Conservation (phyloP, 345 rosid species). For the Corchorus capsularis region DNA sequence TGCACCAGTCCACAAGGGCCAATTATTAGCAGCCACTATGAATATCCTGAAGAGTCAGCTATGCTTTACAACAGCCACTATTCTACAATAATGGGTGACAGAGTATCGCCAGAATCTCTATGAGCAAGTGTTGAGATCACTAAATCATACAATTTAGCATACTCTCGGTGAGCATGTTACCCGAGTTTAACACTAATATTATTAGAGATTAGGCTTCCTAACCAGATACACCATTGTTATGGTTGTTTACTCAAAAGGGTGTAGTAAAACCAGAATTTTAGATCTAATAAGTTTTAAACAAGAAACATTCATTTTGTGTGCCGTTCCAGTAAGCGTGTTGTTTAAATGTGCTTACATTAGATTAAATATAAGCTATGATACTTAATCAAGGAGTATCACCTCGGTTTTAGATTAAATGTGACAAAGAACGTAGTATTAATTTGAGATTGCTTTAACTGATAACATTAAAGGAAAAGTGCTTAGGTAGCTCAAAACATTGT, state of each 20-base stretch:
- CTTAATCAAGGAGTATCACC: slow-evolving; percentile 1
- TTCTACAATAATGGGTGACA: neutral
- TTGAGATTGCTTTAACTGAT: neutral
- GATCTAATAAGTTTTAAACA: neutral
- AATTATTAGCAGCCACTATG: slow-evolving; percentile 5
- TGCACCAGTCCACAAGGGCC: neutral
- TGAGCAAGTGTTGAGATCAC: neutral
- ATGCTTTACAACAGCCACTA: neutral
- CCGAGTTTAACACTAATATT: neutral
- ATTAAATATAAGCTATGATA: neutral
- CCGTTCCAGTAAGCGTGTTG: neutral
- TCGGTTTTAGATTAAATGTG: neutral
- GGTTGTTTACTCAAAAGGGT: neutral
- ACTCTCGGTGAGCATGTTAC: neutral
- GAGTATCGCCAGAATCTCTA: neutral
- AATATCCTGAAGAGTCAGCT: neutral
- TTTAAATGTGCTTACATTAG: neutral
- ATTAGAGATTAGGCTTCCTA: neutral
- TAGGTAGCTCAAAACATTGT: neutral
- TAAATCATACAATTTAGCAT: neutral
- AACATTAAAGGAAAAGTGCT: neutral
- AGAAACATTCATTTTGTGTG: neutral
- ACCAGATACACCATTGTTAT: neutral
- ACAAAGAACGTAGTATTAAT: neutral
- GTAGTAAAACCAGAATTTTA: neutral